A percentile compares a stretch with the other conserved stretches of the same genome.
Conservation (phyloP, 805 yeast species). For the Zygosaccharomyces lentus region DNA sequence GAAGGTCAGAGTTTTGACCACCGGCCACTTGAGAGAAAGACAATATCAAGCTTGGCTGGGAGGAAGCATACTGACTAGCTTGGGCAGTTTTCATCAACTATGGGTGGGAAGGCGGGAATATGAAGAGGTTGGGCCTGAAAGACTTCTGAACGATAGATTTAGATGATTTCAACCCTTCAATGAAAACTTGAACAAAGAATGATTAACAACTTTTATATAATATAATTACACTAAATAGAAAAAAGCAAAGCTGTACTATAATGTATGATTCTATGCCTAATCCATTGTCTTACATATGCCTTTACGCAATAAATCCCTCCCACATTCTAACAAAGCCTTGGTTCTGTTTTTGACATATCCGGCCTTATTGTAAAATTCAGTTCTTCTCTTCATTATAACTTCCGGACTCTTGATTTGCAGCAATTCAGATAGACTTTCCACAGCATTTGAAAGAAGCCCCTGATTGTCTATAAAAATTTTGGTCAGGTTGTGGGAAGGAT, state of each 20-base stretch:
- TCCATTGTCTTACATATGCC: conserved; percentile 29
- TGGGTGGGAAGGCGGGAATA: conserved; percentile 89
- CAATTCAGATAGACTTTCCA: conserved; percentile 63
- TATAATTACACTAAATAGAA: conserved; percentile 4
- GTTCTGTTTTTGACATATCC: conserved; percentile 37
- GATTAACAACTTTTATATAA: neutral
- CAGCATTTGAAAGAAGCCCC: conserved; percentile 55
- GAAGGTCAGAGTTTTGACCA: conserved; percentile 76
- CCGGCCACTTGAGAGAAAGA: conserved; percentile 75
- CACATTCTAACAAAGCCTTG: conserved; percentile 37
- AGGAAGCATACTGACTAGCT: conserved; percentile 78
- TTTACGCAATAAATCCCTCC: conserved; percentile 34
- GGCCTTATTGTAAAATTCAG: conserved; percentile 38
- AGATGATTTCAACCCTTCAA: conserved; percentile 43
- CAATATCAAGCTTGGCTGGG: conserved; percentile 86
- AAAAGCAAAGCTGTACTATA: conserved; percentile 5
- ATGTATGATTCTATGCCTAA: neutral
- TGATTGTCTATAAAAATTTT: conserved; percentile 70
- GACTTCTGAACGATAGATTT: conserved; percentile 75
- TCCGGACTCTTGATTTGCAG: conserved; percentile 43
- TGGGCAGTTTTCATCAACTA: conserved; percentile 91
- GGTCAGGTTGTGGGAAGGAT: conserved; percentile 46
- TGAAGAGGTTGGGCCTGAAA: conserved; percentile 82
- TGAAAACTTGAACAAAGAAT: neutral
- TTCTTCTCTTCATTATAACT: conserved; percentile 33